phyloP scores from a whole-genome alignment of 352 stramenopile genomes.

The Pythium aristosporum region DNA sequence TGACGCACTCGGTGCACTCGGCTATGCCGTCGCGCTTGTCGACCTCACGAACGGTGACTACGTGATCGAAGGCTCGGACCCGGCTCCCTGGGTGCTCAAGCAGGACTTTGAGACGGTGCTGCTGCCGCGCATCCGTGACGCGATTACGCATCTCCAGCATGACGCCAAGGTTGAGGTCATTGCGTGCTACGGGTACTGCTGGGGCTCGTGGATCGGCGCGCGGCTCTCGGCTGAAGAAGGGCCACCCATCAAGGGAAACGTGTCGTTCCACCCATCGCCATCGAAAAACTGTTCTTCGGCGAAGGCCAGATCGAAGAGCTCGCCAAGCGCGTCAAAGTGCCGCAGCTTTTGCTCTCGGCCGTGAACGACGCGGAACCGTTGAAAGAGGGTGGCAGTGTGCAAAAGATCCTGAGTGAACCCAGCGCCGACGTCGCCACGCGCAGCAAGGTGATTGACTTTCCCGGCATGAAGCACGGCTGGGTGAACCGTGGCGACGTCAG shows the following conservation, averaged over 20 bases:
- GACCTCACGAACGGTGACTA: slow-evolving; percentile 72
- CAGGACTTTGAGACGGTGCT: slow-evolving; percentile 30
- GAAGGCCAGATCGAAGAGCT: slow-evolving; percentile 68
- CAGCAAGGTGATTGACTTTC: slow-evolving; percentile 68
- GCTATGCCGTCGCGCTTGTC: slow-evolving; percentile 73
- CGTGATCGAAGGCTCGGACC: slow-evolving; percentile 29
- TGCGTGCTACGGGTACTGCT: slow-evolving; percentile 83
- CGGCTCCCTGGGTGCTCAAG: slow-evolving; percentile 20
- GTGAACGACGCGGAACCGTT: slow-evolving; percentile 70
- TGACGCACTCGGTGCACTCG: slow-evolving; percentile 67
- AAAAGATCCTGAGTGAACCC: slow-evolving; percentile 62
- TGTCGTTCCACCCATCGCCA: slow-evolving; percentile 78
- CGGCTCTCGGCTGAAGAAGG: slow-evolving; percentile 42
- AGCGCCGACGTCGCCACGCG: slow-evolving; percentile 30
- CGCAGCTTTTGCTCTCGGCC: slow-evolving; percentile 66
- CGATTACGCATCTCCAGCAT: slow-evolving; percentile 62
- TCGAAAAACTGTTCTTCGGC: slow-evolving; percentile 77
- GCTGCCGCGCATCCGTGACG: slow-evolving; percentile 60
- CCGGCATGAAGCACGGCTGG: slow-evolving; percentile 77
- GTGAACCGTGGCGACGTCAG: slow-evolving; percentile 79
- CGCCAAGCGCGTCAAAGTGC: slow-evolving; percentile 64
- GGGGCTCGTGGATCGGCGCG: slow-evolving; percentile 73
- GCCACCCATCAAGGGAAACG: slow-evolving; percentile 53
- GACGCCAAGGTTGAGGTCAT: slow-evolving; percentile 57
- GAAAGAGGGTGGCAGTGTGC: slow-evolving; percentile 60